phyloP scores from a whole-genome alignment of 257 asterid genomes.

The Coffea canephora region DNA sequence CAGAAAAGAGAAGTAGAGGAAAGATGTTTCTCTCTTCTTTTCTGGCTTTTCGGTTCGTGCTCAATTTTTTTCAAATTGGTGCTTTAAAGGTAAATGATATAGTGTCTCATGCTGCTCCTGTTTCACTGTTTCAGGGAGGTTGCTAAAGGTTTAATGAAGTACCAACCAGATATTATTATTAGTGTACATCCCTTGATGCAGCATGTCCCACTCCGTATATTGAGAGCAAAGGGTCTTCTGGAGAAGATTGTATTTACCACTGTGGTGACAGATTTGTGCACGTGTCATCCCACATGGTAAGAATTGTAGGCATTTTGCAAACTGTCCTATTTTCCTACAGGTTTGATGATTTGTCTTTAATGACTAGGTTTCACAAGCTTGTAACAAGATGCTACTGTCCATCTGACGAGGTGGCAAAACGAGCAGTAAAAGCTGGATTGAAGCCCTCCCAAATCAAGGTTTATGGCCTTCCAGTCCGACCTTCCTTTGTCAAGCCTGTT shows the following conservation, averaged over 20 bases:
- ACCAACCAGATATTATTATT: slow-evolving; percentile 91
- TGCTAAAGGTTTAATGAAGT: slow-evolving; percentile 92
- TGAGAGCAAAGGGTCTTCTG: slow-evolving; percentile 89
- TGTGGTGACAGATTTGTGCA: slow-evolving; percentile 84
- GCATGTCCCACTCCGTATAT: slow-evolving; percentile 91
- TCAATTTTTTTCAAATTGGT: neutral
- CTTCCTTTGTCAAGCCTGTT: slow-evolving; percentile 83
- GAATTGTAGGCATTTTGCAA: slow-evolving; percentile 19
- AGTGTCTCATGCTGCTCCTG: neutral
- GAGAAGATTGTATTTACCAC: slow-evolving; percentile 93
- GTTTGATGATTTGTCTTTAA: slow-evolving; percentile 24
- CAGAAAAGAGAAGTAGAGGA: neutral
- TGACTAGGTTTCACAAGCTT: slow-evolving; percentile 96
- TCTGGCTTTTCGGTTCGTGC: neutral
- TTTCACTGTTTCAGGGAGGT: slow-evolving; percentile 64
- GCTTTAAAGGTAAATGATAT: neutral
- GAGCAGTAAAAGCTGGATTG: slow-evolving; percentile 94
- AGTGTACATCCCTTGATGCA: slow-evolving; percentile 99
- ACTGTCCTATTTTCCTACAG: neutral
- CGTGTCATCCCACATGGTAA: slow-evolving; percentile 99
- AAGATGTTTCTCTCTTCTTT: neutral
- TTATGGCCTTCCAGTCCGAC: slow-evolving; percentile 95
- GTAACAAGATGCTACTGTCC: slow-evolving; percentile 96
- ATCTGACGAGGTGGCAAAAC: slow-evolving; percentile 90
- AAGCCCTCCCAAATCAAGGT: slow-evolving; percentile 81